Base-by-base conservation (phyloP, 2,329 filamentous ascomycete species). In the Dactylonectria macrodidyma region DNA sequence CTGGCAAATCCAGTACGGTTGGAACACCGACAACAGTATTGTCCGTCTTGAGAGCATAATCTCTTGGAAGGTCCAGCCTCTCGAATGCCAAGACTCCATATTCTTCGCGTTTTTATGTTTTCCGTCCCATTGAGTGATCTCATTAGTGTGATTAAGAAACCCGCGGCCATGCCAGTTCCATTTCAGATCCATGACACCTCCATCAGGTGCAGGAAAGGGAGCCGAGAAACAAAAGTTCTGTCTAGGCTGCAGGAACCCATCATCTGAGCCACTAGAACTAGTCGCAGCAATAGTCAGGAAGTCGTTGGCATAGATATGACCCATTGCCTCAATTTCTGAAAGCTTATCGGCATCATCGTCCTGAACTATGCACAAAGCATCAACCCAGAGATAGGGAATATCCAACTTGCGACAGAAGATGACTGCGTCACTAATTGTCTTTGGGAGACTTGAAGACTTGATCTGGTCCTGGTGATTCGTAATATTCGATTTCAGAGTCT, bases 1-100 rank as follows among this genome's bases (percentile, higher is more conserved):
- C 19, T 56, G 52, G 22, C 52, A 56, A 56, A 56, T 22, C 30
- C 8, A 56, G 19, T 56, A 41, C 4, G 52, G 52, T 12, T 56
- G 52, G 30, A 56, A 56, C 3, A 41, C 12, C 16, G 52, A 56
- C 5, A 56, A 19, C 19, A 19, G 19, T 19, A 19, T 19, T 19
- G 19, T 19, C 19, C 19, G 19, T 19, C 19, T 19, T 19, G 19
- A 19, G 19, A 19, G 19, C 19, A 19, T 19, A 19, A 19, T 19
- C 19, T 19, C 19, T 19, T 19, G 19, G 19, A 19, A 19, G 19
- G 19, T 19, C 19, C 19, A 19, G 19, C 19, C 19, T 19, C 19
- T 19, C 19, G 19, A 19, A 56, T 56, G 33, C 33, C 11, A 41
- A 3, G 52, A 7, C 30, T 56, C 52, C n/a, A 56, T 10, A 6